Evolutionary conservation across 1,139 yeast genomes (phyloP), one percentile per base, ranked within the genome.

Genomic region (Spencermartinsiella ligniputridi): DNA sequence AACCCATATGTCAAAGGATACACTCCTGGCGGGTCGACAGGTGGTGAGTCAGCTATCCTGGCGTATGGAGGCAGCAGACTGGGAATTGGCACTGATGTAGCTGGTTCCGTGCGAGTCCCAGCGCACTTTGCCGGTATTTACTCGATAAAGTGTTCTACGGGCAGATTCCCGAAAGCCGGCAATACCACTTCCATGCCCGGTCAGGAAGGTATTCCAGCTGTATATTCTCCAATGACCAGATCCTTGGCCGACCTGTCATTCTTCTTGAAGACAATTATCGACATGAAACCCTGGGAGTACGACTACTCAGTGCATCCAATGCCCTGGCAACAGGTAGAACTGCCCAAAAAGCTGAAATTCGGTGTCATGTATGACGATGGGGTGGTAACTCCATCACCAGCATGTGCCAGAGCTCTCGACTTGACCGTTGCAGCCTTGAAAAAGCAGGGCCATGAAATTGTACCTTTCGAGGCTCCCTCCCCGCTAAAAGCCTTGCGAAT

Each of bases 231-330:
- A 19, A 67, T 78, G 70, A 69, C 80, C 24, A 62, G 81, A 51
- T 66, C 79, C 8, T 63, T 87, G 24, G 79, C 74, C 11, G 95
- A 86, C 58, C 64, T 87, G 52, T 76, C 78, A 24, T 76, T 75
- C 50, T 77, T 83, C 65, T 73, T 82, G 70, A 76, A 76, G 53
- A 60, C 71, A 17, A 69, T 76, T 50, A 68, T 81, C 45, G 76
- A 73, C 51, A 69, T 71, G 53, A 69, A 81, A 60, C 90, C 92
- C 17, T 83, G 90, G 89, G 68, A 72, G 38, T 65, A 66, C 40
- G 94, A 85, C 62, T 75, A 76, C 48, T 68, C 72, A 45, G 64
- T 71, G 42, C 63, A 78, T 41, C 80, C 78, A 43, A 58, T 80
- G 49, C 83, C 83, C 18, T 84, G 92, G 90, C 72, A 77, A 54